Evolutionary conservation across 352 stramenopile genomes (phyloP), one percentile per base, ranked within the genome.

Genomic region (Phytopythium oedochilum): DNA sequence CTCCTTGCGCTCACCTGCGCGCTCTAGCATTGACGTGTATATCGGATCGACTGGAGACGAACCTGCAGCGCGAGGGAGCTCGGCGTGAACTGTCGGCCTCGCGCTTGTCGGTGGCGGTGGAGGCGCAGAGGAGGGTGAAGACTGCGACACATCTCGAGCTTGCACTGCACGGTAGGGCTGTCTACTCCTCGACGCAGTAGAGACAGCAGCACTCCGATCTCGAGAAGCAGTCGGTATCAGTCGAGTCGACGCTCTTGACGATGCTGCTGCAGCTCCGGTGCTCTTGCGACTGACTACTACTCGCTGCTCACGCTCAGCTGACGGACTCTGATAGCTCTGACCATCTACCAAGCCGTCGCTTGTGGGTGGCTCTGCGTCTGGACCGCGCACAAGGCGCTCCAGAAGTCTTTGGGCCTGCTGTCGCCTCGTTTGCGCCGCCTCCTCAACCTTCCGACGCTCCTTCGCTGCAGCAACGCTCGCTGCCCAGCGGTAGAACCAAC

Each of bases 401-500:
- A 84, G 66, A 4, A 84, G 49, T 22, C 52, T 49, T 31, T 81
- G 58, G 0, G 66, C 68, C 36, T 85, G 65, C 50, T 59, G 66
- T 47, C 63, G 65, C 26, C 78, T 63, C 25, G 44, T 66, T 17
- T 61, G 53, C 34, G 66, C 61, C 15, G 66, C 64, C 2, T 49
- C 7, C 39, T 67, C 55, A 12, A 65, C 35, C n/a, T 54, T 47
- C n/a, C 54, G 53, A 14, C 58, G 59, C 11, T 85, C 68, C 40
- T 72, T 73, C 26, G 48, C 28, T 17, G 68, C 64, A 22, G 25
- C 53, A 10, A 65, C 56, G 18, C 55, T 61, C 18, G 38, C 46
- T 1, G n/a, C 44, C 80, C 80, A 90, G 5, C 40, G 62, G 42
- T 83, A 78, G 51, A 90, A 88, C 73, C 62, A 82, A 26, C 49